Conservation (phyloP, 345 rosid species). For the Leavenworthia alabamica region DNA sequence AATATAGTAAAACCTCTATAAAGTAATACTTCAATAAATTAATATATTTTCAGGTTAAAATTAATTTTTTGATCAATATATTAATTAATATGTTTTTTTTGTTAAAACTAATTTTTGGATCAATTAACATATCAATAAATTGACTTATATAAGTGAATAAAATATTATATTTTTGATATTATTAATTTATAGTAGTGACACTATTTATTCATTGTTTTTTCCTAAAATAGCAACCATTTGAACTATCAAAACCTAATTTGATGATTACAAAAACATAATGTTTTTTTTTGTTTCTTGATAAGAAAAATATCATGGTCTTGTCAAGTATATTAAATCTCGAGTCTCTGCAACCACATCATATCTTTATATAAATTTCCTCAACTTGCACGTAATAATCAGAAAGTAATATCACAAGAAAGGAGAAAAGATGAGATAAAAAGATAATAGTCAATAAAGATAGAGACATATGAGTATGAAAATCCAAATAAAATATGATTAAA, state of each 20-base stretch:
- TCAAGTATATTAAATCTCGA: not conserved
- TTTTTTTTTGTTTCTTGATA: too few species aligned
- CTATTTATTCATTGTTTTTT: too few species aligned
- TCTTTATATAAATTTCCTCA: not conserved
- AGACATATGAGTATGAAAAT: conserved; percentile 17
- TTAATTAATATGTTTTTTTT: too few species aligned
- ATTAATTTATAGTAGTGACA: too few species aligned
- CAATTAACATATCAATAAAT: too few species aligned
- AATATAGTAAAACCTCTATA: too few species aligned
- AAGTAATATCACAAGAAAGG: conserved; percentile 25
- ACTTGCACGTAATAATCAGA: conserved; percentile 14
- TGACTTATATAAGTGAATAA: too few species aligned
- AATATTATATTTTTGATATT: too few species aligned
- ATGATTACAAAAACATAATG: not conserved
- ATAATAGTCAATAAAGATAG: conserved; percentile 13
- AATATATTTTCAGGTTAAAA: too few species aligned
- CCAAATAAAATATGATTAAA: conserved; percentile 12
- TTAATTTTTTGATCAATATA: too few species aligned
- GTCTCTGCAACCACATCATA: not conserved
- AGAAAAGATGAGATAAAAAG: conserved; percentile 19
- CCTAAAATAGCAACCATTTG: not conserved
- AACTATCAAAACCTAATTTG: not conserved
- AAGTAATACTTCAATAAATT: too few species aligned
- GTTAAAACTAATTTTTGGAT: too few species aligned
- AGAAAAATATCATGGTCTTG: not conserved